Conservation (phyloP, 257 asterid genomes). For the Solanum sejunctum region DNA sequence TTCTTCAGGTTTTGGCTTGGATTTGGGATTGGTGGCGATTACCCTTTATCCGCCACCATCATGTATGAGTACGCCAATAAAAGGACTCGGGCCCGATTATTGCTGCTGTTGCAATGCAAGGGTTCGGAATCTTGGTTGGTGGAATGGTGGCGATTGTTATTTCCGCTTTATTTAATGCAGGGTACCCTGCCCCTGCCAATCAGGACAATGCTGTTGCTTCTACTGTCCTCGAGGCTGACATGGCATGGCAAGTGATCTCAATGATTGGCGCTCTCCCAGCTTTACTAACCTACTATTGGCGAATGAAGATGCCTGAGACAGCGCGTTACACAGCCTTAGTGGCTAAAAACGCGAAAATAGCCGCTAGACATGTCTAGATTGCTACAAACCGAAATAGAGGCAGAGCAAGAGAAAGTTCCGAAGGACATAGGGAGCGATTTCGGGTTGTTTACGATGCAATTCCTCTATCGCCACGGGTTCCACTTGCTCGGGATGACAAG, state of each 20-base stretch:
- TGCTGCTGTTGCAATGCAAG: constrained; percentile 6
- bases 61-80: constrained; percentile 2
- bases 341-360: constrained; percentile 1
- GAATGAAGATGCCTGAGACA: constrained; percentile 8
- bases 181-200: neutral
- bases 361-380: constrained; percentile 4
- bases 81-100: neutral
- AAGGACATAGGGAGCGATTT: neutral
- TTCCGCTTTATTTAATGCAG: neutral
- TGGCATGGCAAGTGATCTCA: neutral
- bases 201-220: neutral
- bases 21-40: constrained; percentile 2
- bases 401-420: neutral
- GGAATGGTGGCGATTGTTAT: neutral
- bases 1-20: constrained; percentile 10
- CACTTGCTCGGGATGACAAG: constrained; percentile 25
- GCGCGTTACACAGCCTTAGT: constrained; percentile 4
- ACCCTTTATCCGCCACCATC: neutral
- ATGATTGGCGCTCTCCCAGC: constrained; percentile 1
- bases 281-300: neutral
- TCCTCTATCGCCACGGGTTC: constrained; percentile 21
- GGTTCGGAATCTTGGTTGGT: constrained; percentile 7
- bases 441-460: constrained; percentile 5
- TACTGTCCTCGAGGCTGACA: neutral
- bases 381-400: neutral